Evolutionary conservation across 2,329 filamentous ascomycete genomes (phyloP), one percentile per base, ranked within the genome.

Genomic region (Cercospora sp.): DNA sequence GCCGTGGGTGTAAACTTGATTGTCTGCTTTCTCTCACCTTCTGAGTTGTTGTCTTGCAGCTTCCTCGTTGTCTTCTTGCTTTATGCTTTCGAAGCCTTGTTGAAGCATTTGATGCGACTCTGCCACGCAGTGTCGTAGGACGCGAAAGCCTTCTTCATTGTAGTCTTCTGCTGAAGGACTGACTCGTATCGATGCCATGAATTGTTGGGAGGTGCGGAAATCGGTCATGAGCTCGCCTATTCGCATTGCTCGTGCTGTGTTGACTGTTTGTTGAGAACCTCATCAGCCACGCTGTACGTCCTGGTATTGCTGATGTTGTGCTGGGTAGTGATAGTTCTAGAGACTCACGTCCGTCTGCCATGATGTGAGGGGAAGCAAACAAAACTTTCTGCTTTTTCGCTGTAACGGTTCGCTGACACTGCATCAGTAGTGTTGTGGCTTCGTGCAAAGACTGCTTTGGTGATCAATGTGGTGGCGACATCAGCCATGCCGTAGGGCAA

Each of bases 151-250:
- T 70, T 87, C 84, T 68, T 87, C 84, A 72, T 86, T 83, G 76
- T 84, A 84, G 70, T 88, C 86, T 63, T 87, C 85, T 48, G 83
- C 79, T 4, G 83, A 81, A 31, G 84, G 81, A 20, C 81, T 81
- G 30, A 83, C 80, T 67, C 83, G 82, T 67, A 87, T 82, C 68
- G 86, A 82, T 31, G 83, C 81, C 66, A 89, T 86, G 75, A 88
- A 86, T 69, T 85, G 78, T 70, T 89, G 85, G 3, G 89, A 79
- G 65, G 86, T 87, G 63, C 87, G 86, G 75, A 87, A 90, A 79
- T 90, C 87, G 70, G 84, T 84, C 80, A 90, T 87, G 75, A 90
- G 84, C 77, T 90, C 87, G 58, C 86, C 82, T 71, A 90, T 80
- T 72, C 87, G 84, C 77, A 89, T 81, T 60, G 87, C 87, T 75